These are phyloP conservation scores for Euphorbia tirucalli DNA, from an alignment of 345 rosid species.

Conservation along the genomic window DNA sequence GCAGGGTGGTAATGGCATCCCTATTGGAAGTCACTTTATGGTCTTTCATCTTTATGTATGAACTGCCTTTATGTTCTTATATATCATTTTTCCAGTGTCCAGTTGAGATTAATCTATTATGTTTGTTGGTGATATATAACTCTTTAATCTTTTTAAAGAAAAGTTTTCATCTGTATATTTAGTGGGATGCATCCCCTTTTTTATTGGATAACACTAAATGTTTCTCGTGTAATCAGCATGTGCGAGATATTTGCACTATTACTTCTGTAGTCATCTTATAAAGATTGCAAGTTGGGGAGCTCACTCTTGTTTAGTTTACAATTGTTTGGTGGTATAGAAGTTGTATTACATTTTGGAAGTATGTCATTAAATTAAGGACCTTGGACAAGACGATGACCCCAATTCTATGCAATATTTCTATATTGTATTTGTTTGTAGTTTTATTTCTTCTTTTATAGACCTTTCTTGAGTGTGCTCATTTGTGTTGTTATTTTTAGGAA, in stretches of 20 bases:
- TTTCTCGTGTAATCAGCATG: no score
- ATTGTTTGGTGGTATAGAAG: background rate
- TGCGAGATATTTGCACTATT: background rate
- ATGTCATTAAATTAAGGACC: no score
- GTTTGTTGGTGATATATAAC: background rate
- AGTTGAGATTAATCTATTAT: background rate
- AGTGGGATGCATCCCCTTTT: background rate
- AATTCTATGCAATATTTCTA: no score
- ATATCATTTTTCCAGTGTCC: background rate
- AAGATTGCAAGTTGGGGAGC: background rate
- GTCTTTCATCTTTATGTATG: background rate
- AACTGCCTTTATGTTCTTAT: background rate
- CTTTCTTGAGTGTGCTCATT: no score
- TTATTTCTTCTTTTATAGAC: no score
- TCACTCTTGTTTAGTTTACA: background rate
- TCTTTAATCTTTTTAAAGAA: background rate
- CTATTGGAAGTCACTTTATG: constrained; percentile 7
- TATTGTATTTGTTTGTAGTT: no score
- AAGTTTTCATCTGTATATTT: background rate
- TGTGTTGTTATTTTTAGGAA: background rate
- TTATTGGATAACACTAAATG: no score
- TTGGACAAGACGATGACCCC: no score
- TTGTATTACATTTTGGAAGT: no score
- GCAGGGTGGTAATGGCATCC: no score
- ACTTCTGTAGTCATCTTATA: background rate